Evolutionary conservation across 805 yeast species (phyloP).

Genomic region (Wickerhamomyces bovis): DNA sequence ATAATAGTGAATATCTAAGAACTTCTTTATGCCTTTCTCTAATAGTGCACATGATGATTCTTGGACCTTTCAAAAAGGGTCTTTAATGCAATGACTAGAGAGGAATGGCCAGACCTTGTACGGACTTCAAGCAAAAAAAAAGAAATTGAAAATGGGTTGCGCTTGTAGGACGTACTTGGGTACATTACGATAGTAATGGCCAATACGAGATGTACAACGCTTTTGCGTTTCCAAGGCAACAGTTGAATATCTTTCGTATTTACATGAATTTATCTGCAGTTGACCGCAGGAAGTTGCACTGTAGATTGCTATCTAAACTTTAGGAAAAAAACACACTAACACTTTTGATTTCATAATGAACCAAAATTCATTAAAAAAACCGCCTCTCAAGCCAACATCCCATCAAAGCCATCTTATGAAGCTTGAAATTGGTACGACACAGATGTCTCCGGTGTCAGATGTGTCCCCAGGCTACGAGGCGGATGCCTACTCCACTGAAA

Average conservation of each 20-base stretch:
- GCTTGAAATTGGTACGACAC: not conserved
- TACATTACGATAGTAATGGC: too few relatives aligned
- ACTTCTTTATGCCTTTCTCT: too few relatives aligned
- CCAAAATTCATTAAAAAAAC: not conserved
- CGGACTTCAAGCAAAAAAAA: too few relatives aligned
- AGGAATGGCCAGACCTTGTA: too few relatives aligned
- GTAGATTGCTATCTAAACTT: not conserved
- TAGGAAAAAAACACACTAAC: not conserved
- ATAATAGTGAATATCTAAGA: too few relatives aligned
- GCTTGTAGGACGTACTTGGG: too few relatives aligned
- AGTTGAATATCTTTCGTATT: not conserved
- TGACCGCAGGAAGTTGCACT: not conserved
- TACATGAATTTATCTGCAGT: too few relatives aligned
- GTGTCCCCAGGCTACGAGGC: not conserved
- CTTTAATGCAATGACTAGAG: too few relatives aligned
- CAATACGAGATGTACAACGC: too few relatives aligned
- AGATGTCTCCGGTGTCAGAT: not conserved
- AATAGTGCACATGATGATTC: too few relatives aligned
- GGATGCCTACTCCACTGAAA: conserved; percentile 6
- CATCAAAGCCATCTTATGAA: not conserved
- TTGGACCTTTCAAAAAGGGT: too few relatives aligned
- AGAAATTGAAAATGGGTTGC: too few relatives aligned
- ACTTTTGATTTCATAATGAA: not conserved
- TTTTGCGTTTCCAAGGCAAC: not conserved
- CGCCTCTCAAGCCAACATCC: not conserved